phyloP scores from a whole-genome alignment of 495 filamentous ascomycete species.

The Podospora australis region DNA sequence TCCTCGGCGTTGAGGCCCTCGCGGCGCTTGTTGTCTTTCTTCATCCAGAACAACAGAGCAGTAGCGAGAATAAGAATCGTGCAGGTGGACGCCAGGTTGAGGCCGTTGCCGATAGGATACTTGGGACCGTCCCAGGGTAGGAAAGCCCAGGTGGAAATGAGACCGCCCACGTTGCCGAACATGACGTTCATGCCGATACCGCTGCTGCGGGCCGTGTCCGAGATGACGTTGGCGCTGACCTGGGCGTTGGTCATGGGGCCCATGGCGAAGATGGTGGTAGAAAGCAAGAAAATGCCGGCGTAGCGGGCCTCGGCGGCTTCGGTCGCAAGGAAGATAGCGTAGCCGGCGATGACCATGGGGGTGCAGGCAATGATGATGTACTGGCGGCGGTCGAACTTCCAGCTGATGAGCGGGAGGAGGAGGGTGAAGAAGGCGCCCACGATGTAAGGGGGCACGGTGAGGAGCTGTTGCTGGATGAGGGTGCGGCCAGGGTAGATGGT shows the following conservation, averaged over 20 bases:
- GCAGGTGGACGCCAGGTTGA: conserved; percentile 60
- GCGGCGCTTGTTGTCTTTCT: conserved; percentile 52
- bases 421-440: conserved; percentile 63
- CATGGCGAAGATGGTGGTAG: conserved; percentile 60
- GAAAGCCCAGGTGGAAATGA: conserved; percentile 68
- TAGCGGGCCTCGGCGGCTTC: conserved; percentile 50
- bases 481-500: conserved; percentile 57
- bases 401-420: conserved; percentile 54
- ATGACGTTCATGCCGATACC: conserved; percentile 59
- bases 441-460: conserved; percentile 66
- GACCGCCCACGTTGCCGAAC: conserved; percentile 65
- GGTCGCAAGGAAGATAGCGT: conserved; percentile 65
- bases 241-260: conserved; percentile 62
- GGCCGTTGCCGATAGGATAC: conserved; percentile 66
- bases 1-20: conserved; percentile 46
- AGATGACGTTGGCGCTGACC: conserved; percentile 62
- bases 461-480: conserved; percentile 47
- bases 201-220: conserved; percentile 59
- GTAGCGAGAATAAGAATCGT: conserved; percentile 45
- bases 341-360: conserved; percentile 57
- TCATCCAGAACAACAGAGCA: conserved; percentile 52
- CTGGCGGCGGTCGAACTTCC: conserved; percentile 51
- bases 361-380: conserved; percentile 56
- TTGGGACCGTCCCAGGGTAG: conserved; percentile 57
- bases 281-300: conserved; percentile 65